A percentile compares a stretch with the other conserved stretches of the same genome.
Conservation (phyloP, 2,329 filamentous ascomycete species). For the Stachybotrys chartarum region DNA sequence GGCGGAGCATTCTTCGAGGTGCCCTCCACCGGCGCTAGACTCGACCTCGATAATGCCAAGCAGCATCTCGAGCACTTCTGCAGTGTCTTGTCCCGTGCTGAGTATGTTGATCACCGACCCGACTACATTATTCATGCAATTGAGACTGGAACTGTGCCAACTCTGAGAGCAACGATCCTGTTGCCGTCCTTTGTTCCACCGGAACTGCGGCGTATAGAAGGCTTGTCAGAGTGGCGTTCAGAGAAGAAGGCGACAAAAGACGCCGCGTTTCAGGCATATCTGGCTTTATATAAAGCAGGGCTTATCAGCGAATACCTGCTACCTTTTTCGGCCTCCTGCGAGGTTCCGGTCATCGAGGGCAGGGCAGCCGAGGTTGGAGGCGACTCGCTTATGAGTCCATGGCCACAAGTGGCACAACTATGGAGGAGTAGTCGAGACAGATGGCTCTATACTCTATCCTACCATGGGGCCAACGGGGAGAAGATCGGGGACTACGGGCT, state of each 20-base stretch:
- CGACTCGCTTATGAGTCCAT: conserved; percentile 36
- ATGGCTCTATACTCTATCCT: conserved; percentile 20
- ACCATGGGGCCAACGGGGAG: conserved; percentile 24
- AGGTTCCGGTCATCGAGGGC: conserved; percentile 29
- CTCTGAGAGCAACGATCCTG: conserved; percentile 53
- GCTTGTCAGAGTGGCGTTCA: conserved; percentile 51
- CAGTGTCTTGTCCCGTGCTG: conserved; percentile 44
- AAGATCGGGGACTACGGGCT: conserved; percentile 32
- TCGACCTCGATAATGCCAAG: conserved; percentile 68
- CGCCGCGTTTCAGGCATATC: conserved; percentile 75
- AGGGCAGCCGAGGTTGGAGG: conserved; percentile 27
- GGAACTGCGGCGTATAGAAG: conserved; percentile 17
- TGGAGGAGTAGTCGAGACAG: conserved; percentile 27
- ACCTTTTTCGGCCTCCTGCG: conserved; percentile 40
- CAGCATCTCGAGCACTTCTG: conserved; percentile 82
- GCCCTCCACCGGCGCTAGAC: conserved; percentile 46
- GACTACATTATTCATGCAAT: conserved; percentile 54
- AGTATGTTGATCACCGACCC: conserved; percentile 59
- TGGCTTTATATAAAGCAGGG: conserved; percentile 59
- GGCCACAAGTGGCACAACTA: conserved; percentile 32
- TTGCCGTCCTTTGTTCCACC: conserved; percentile 65
- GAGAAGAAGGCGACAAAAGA: conserved; percentile 72
- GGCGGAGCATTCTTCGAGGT: conserved; percentile 24
- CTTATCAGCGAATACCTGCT: conserved; percentile 74
- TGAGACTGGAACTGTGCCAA: conserved; percentile 14